Conservation (phyloP, 148 eudicot species). For the Cornus suecica region DNA sequence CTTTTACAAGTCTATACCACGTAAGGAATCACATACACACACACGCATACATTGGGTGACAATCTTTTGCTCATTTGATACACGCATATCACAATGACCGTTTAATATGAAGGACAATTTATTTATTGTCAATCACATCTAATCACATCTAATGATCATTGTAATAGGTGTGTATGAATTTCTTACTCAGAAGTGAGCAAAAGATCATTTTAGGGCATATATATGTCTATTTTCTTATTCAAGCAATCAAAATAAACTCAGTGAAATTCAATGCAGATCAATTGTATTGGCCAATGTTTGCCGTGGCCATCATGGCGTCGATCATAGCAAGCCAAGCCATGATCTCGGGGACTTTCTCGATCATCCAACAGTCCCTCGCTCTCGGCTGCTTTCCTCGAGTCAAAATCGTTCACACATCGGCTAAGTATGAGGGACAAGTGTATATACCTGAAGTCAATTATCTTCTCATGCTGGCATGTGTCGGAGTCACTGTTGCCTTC, state of each 20-base stretch:
- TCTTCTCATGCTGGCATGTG: constrained; percentile 38
- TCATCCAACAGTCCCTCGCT: constrained; percentile 43
- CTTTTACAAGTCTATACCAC: constrained; percentile 32
- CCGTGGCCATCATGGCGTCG: constrained; percentile 35
- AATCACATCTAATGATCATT: too few relatives aligned
- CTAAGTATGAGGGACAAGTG: constrained; percentile 45
- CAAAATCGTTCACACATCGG: constrained; percentile 40
- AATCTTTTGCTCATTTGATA: too few relatives aligned
- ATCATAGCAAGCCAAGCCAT: constrained; percentile 48
- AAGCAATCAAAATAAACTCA: too few relatives aligned
- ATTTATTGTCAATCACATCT: too few relatives aligned
- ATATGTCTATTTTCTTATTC: too few relatives aligned
- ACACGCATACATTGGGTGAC: too few relatives aligned
- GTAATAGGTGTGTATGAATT: too few relatives aligned
- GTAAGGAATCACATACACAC: background rate
- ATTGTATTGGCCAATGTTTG: constrained; percentile 58
- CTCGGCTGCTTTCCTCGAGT: constrained; percentile 52
- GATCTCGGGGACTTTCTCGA: constrained; percentile 43
- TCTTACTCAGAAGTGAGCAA: too few relatives aligned
- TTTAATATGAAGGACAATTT: too few relatives aligned
- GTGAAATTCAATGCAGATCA: constrained; percentile 20
- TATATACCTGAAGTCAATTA: constrained; percentile 45
- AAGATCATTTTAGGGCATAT: too few relatives aligned
- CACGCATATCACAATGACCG: too few relatives aligned
- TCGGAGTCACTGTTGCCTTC: constrained; percentile 33